These are phyloP conservation scores for Nyctanthes arbortristis DNA, from an alignment of 257 asterid genomes.

Conservation along the genomic window DNA sequence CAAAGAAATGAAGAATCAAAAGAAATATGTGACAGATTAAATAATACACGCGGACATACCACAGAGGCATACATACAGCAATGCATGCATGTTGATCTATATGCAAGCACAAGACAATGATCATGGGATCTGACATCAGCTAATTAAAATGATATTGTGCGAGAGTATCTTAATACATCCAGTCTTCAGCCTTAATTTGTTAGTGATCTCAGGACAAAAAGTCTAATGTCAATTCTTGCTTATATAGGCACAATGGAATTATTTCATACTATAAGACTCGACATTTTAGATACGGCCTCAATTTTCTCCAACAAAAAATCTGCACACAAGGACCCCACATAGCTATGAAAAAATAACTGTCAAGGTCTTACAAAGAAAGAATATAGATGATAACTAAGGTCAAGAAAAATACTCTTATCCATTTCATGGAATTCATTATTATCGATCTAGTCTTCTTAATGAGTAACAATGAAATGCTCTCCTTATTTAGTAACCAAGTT, in stretches of 20 bases:
- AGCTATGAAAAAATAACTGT: background rate
- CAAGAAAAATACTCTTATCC: too few relatives aligned
- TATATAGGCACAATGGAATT: background rate
- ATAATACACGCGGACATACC: background rate
- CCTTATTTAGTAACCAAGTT: too few relatives aligned
- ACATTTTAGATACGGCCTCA: too few relatives aligned
- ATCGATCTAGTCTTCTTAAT: background rate
- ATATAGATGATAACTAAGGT: background rate
- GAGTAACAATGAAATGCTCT: too few relatives aligned
- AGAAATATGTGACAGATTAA: background rate
- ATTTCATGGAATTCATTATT: too few relatives aligned
- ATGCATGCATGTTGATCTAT: background rate
- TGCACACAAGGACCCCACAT: too few relatives aligned
- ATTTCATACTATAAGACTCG: too few relatives aligned
- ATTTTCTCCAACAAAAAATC: too few relatives aligned
- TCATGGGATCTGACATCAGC: background rate
- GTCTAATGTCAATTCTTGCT: background rate
- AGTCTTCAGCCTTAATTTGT: background rate
- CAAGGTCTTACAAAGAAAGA: background rate
- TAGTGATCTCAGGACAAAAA: background rate
- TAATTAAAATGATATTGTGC: background rate
- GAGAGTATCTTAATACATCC: background rate
- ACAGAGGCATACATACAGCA: too few relatives aligned
- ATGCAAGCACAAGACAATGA: background rate
- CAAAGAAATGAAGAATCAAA: background rate